Percentiles rank a stretch among this genome's conserved stretches.
phyloP scores from a whole-genome alignment of 257 asterid genomes.

The Solanum commersonii region DNA sequence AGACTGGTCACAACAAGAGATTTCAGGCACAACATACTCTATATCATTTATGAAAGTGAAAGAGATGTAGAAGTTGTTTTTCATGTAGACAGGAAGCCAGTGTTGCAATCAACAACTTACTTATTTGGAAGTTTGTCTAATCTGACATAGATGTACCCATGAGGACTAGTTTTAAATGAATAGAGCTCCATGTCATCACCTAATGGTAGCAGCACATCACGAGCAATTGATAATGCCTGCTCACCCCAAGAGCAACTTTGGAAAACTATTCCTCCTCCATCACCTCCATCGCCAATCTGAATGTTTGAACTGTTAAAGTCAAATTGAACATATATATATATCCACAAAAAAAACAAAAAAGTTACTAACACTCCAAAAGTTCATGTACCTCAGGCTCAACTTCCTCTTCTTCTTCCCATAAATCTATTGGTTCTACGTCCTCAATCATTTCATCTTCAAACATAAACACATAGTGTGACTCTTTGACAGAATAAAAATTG shows the following conservation, averaged over 20 bases:
- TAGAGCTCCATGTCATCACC: slow-evolving; percentile 62
- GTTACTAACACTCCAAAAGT: background rate
- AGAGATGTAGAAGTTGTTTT: background rate
- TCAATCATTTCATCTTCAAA: slow-evolving; percentile 31
- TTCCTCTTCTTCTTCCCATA: slow-evolving; percentile 93
- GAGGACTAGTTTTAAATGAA: slow-evolving; percentile 75
- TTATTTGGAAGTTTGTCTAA: slow-evolving; percentile 63
- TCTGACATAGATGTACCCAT: slow-evolving; percentile 80
- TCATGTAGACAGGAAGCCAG: background rate
- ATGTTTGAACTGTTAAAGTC: background rate
- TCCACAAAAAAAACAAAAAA: background rate
- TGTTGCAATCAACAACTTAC: slow-evolving; percentile 29
- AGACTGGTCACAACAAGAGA: background rate
- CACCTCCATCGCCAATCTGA: slow-evolving; percentile 91
- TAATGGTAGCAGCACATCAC: slow-evolving; percentile 37
- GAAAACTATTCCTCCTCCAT: slow-evolving; percentile 84
- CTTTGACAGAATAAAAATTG: background rate
- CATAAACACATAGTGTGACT: background rate
- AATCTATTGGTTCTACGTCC: slow-evolving; percentile 74
- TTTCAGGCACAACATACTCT: background rate
- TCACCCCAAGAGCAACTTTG: slow-evolving; percentile 77
- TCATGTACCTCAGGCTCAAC: slow-evolving; percentile 59
- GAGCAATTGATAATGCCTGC: slow-evolving; percentile 51
- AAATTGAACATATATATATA: background rate
- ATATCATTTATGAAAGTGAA: background rate